phyloP scores from a whole-genome alignment of 495 filamentous ascomycete genomes.

The Jackrogersella multiformis region DNA sequence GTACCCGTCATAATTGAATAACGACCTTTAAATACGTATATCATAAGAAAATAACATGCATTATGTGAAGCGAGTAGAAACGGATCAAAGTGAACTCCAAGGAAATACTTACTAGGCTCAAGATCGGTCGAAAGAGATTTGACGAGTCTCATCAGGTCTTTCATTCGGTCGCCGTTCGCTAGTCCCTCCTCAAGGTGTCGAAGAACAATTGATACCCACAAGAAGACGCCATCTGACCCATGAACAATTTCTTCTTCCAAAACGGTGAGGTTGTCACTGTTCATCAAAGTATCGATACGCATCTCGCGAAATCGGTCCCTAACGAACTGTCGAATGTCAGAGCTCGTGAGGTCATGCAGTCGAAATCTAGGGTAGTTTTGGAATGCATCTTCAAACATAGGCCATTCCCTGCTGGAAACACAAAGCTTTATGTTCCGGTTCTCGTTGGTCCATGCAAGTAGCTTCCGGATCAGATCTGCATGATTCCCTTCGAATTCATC shows the following conservation, averaged over 20 bases:
- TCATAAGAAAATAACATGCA: neutral
- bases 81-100: neutral
- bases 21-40: neutral
- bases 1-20: neutral
- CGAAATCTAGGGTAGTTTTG: too few relatives aligned
- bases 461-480: slow-evolving; percentile 6
- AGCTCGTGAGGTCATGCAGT: too few relatives aligned
- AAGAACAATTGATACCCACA: slow-evolving; percentile 46
- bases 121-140: slow-evolving; percentile 29
- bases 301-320: slow-evolving; percentile 41
- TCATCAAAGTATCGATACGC: slow-evolving; percentile 16
- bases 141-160: slow-evolving; percentile 28
- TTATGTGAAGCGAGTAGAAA: neutral
- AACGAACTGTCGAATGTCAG: slow-evolving; percentile 6
- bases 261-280: neutral
- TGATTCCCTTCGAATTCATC: slow-evolving; percentile 50
- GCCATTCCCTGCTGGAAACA: slow-evolving; percentile 55
- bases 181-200: slow-evolving; percentile 33
- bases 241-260: slow-evolving; percentile 38
- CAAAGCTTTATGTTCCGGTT: slow-evolving; percentile 51
- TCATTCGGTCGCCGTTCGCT: slow-evolving; percentile 30
- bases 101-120: slow-evolving; percentile 24
- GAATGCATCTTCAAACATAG: slow-evolving; percentile 44
- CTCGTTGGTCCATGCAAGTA: slow-evolving; percentile 26
- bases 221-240: slow-evolving; percentile 49